phyloP scores from a whole-genome alignment of 805 yeast genomes.

The Metschnikowia henanensis region DNA sequence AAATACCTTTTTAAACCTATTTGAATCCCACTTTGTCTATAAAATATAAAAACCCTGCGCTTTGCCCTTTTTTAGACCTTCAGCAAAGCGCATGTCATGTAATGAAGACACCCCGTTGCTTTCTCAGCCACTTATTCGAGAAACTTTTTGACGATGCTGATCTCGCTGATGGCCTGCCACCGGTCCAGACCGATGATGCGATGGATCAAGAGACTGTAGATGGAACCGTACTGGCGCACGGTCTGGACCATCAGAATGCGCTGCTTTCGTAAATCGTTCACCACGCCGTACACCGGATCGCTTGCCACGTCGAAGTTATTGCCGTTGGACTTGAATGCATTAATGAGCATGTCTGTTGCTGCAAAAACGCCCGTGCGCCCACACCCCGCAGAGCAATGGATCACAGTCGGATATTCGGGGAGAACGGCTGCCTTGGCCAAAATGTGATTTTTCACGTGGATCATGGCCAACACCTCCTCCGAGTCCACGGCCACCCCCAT shows the following conservation, averaged over 20 bases:
- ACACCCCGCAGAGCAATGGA: slow-evolving; percentile 95
- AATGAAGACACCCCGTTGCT: not conserved
- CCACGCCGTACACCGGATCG: slow-evolving; percentile 48
- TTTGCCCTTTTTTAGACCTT: too few relatives aligned
- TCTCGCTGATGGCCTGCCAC: slow-evolving; percentile 7
- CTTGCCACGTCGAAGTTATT: slow-evolving; percentile 14
- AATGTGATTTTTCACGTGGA: slow-evolving; percentile 31
- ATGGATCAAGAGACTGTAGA: slow-evolving; percentile 39
- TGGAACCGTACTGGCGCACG: slow-evolving; percentile 50
- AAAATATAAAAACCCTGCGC: too few relatives aligned
- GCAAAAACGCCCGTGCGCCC: slow-evolving; percentile 88
- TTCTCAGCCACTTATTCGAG: not conserved
- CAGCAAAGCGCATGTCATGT: not conserved
- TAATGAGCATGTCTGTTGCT: slow-evolving; percentile 61
- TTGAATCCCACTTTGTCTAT: too few relatives aligned
- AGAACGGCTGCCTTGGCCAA: slow-evolving; percentile 6
- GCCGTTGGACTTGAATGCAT: slow-evolving; percentile 21
- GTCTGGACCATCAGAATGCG: slow-evolving; percentile 61
- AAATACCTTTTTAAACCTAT: too few relatives aligned
- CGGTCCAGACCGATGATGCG: slow-evolving; percentile 3
- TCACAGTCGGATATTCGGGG: slow-evolving; percentile 34
- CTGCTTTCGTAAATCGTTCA: slow-evolving; percentile 49
- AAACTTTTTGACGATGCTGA: slow-evolving; percentile 5
- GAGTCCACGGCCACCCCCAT: slow-evolving; percentile 61
- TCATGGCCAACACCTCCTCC: slow-evolving; percentile 51